Base-by-base conservation (phyloP, 1,284 basidiomycete species). In the Ganoderma sinense region DNA sequence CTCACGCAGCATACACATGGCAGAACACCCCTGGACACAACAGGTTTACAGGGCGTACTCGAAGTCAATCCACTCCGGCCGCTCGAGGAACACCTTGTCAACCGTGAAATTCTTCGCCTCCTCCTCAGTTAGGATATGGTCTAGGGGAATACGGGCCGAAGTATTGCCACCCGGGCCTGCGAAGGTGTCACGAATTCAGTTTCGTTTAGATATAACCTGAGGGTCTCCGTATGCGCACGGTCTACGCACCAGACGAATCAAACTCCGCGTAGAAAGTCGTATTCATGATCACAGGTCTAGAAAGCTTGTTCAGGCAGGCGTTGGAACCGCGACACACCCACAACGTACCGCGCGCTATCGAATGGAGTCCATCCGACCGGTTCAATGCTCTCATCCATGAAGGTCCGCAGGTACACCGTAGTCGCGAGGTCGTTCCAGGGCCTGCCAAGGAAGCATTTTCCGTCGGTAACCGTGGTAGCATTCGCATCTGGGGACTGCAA, bases 391-490 rank as follows among this genome's bases (percentile, higher is more conserved):
- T 87, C 81, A 65, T 91, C 90, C 90, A 91, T 91, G 73, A 83
- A 86, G 0, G 84, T 89, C 6, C 78, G 78, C 2, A 89, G 75
- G 71, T 81, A 91, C 0, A 91, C 85, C 0, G 87, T 86, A 0
- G 85, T 84, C 0, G 90, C 86, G 13, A 88, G 77, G 65, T 87
- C 83, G 74, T 90, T 90, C 90, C 90, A 91, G 0, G 90, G 89
- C 1, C 90, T 85, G 16, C 88, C 89, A 14, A 91, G 80, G 76
- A 83, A 90, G 74, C 89, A 91, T 5, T 76, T 76, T 5, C 81
- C 81, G 3, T 76, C 73, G 0, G 87, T 89, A 16, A 83, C 78
- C 0, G 85, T 81, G 0, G 85, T 85, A 1, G 82, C 76, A 74
- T 88, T 87, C 1, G 88, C 88, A 77, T 91, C 89, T 0, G 89